Base-by-base conservation (phyloP, 345 rosid genomes). In the Stellera chamaejasme region DNA sequence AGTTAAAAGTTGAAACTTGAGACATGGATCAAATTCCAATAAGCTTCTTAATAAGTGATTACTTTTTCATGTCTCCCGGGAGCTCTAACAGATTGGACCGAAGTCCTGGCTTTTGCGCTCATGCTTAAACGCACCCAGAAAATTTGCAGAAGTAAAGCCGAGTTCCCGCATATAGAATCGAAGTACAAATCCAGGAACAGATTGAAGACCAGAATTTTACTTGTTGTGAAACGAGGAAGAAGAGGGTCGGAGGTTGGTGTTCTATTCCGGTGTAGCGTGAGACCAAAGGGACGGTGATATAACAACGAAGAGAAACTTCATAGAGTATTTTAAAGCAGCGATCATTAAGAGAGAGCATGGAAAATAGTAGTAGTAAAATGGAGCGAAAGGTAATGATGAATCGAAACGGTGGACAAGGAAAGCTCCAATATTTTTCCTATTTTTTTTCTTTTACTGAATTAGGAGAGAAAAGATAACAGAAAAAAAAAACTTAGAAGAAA, bases 51-150 rank as follows among this genome's bases (percentile, higher is more conserved):
- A 63, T 52, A 27, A 66, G 16, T 39, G 61, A 66, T 68, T 75
- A 75, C 84, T 59, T 79, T 71, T 25, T 66, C 79, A 76, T 48
- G 71, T 71, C 67, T 78, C 65, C 54, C n/a, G 8, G 64, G 66
- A 72, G 61, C 60, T 51, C 63, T 66, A 62, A 41, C 58, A 45
- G 77, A 51, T 42, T 75, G 77, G 28, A 53, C 61, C 15, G 66
- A 45, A 13, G 67, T 49, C 54, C 75, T 61, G 43, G 15, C 68
- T 48, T 72, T 68, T 39, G 61, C 49, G 65, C 61, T 75, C 88
- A 79, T 79, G 67, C 58, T 57, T 53, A 41, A 44, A 15, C 47
- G 50, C 6, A 11, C 28, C 56, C 55, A 43, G 26, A 27, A 55
- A 48, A 61, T 45, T 64, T 54, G 69, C 62, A 46, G 32, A 45